Percentiles rank a stretch among this genome's conserved stretches.
These are phyloP conservation scores for Populus trichocarpa DNA, from an alignment of 441 rosid species.

Conservation along the genomic window DNA sequence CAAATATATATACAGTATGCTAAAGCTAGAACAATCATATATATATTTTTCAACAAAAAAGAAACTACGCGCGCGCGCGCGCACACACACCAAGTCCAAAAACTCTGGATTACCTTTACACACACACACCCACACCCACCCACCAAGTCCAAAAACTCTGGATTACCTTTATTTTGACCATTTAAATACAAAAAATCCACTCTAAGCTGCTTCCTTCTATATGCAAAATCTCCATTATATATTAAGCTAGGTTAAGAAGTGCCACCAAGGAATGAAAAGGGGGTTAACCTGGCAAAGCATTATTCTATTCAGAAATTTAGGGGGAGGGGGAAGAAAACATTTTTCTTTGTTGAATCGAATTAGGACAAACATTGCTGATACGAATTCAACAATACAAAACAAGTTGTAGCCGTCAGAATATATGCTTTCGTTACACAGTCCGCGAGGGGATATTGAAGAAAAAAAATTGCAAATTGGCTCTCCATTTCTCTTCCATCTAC, in stretches of 20 bases:
- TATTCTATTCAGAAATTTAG: background rate
- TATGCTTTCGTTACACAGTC: background rate
- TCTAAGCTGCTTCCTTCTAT: background rate
- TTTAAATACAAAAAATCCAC: background rate
- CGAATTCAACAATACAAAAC: slow-evolving; percentile 8
- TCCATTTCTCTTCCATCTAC: background rate
- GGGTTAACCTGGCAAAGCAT: background rate
- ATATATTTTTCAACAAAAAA: too few relatives aligned
- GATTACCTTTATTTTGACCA: background rate
- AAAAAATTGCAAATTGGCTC: background rate
- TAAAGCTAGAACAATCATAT: too few relatives aligned
- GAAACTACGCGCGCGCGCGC: too few relatives aligned
- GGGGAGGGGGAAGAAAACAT: background rate
- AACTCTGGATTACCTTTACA: background rate
- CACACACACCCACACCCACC: too few relatives aligned
- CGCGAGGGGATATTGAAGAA: background rate
- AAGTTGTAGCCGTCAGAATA: background rate
- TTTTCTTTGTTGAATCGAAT: background rate
- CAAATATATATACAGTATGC: too few relatives aligned
- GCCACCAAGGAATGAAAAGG: background rate
- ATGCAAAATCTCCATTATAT: background rate
- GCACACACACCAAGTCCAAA: too few relatives aligned
- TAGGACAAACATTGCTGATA: slow-evolving; percentile 11
- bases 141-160: too few relatives aligned
- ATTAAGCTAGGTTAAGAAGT: background rate